These are phyloP conservation scores for Pinus albicaulis DNA, from an alignment of 75 land plant species.

Conservation along the genomic window DNA sequence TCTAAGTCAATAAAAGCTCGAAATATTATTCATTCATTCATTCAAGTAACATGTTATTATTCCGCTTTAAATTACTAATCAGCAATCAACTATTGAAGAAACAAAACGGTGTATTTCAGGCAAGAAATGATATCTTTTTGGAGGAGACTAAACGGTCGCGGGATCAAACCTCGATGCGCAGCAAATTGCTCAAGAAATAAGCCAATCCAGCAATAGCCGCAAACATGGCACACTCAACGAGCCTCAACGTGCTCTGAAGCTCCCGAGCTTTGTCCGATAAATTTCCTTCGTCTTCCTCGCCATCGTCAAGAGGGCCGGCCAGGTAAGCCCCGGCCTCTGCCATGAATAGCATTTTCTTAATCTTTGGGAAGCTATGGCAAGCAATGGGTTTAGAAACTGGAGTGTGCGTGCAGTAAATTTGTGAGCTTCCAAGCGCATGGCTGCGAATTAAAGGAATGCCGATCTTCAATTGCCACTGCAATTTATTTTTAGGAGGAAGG, in stretches of 20 bases:
- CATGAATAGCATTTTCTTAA: background rate
- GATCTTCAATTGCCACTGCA: background rate
- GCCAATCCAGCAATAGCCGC: slow-evolving; percentile 85
- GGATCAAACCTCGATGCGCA: slow-evolving; percentile 68
- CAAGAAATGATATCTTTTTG: too few species aligned
- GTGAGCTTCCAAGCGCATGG: background rate
- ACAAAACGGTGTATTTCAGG: too few species aligned
- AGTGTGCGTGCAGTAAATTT: background rate
- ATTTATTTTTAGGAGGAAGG: background rate
- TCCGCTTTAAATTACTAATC: too few species aligned
- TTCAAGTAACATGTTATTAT: too few species aligned
- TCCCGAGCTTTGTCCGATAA: slow-evolving; percentile 30
- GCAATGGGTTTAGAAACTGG: background rate
- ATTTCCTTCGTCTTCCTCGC: slow-evolving; percentile 19
- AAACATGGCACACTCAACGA: slow-evolving; percentile 95
- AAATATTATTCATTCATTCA: too few species aligned
- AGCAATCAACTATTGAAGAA: too few species aligned
- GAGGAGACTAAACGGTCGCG: background rate
- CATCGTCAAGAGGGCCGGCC: background rate
- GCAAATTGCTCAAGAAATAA: slow-evolving; percentile 82
- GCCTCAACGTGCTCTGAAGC: slow-evolving; percentile 54
- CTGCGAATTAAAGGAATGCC: background rate
- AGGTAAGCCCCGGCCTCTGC: slow-evolving; percentile 5
- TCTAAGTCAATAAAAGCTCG: too few species aligned
- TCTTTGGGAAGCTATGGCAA: background rate